phyloP scores from a whole-genome alignment of 2,329 filamentous ascomycete genomes.

The Aspergillus sp. region DNA sequence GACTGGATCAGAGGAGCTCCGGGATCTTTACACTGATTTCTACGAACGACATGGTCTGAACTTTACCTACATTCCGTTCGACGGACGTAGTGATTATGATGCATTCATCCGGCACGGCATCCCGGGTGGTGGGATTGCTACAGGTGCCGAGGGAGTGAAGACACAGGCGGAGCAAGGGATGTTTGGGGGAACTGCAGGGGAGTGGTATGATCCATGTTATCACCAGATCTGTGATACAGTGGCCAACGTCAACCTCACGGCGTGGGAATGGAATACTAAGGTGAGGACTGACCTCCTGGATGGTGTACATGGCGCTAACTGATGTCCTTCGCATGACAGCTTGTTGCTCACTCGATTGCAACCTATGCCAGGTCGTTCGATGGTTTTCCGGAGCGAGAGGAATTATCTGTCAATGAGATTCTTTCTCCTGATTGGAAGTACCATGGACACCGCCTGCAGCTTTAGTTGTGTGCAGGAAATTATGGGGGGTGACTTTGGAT shows the following conservation, averaged over 20 bases:
- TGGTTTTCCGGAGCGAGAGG: slow-evolving; percentile 58
- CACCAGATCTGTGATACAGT: slow-evolving; percentile 53
- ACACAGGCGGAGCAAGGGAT: slow-evolving; percentile 61
- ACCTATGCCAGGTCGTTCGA: slow-evolving; percentile 65
- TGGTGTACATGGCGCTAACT: background rate
- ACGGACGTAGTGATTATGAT: slow-evolving; percentile 76
- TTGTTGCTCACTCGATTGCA: slow-evolving; percentile 69
- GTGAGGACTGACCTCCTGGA: slow-evolving; percentile 23
- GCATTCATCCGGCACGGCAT: slow-evolving; percentile 72
- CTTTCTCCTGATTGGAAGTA: slow-evolving; percentile 14
- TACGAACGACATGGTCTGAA: slow-evolving; percentile 62
- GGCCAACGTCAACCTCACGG: slow-evolving; percentile 52
- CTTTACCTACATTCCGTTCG: slow-evolving; percentile 71
- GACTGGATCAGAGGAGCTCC: slow-evolving; percentile 65
- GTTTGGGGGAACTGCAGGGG: slow-evolving; percentile 67
- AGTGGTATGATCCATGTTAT: slow-evolving; percentile 55
- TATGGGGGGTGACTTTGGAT: background rate
- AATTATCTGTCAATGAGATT: slow-evolving; percentile 4
- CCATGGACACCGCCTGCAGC: slow-evolving; percentile 12
- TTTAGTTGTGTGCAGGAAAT: slow-evolving; percentile 4
- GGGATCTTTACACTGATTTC: slow-evolving; percentile 65
- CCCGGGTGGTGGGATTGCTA: slow-evolving; percentile 71
- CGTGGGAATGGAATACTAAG: slow-evolving; percentile 55
- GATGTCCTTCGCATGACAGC: slow-evolving; percentile 11
- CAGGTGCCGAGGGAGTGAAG: slow-evolving; percentile 74